Percentiles rank a stretch among this genome's conserved stretches.
Conservation (phyloP, 345 rosid species). For the Salix viminalis region DNA sequence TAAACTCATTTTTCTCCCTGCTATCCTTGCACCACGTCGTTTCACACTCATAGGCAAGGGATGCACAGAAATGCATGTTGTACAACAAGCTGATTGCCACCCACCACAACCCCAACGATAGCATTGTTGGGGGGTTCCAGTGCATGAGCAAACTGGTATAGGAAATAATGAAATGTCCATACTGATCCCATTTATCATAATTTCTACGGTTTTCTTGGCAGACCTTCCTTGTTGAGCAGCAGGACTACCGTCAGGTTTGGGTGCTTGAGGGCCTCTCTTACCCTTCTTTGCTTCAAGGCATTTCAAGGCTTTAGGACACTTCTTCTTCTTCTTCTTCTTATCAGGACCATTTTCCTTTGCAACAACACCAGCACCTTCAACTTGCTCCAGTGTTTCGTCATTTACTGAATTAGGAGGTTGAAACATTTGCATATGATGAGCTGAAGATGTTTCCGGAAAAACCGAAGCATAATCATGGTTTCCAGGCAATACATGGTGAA, state of each 20-base stretch:
- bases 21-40: slow-evolving; percentile 89
- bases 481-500: slow-evolving; percentile 51
- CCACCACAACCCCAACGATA: slow-evolving; percentile 99
- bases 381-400: slow-evolving; percentile 42
- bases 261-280: slow-evolving; percentile 43
- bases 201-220: slow-evolving; percentile 67
- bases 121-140: slow-evolving; percentile 87
- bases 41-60: slow-evolving; percentile 96
- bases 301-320: slow-evolving; percentile 41
- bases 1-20: slow-evolving; percentile 96
- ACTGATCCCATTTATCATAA: slow-evolving; percentile 72
- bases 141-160: slow-evolving; percentile 87
- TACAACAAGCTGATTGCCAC: slow-evolving; percentile 97
- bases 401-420: slow-evolving; percentile 49
- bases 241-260: slow-evolving; percentile 46
- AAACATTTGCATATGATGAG: slow-evolving; percentile 56
- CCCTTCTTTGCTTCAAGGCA: slow-evolving; percentile 60
- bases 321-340: slow-evolving; percentile 66
- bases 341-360: slow-evolving; percentile 40
- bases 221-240: slow-evolving; percentile 59
- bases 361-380: slow-evolving; percentile 39
- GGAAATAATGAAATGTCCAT: slow-evolving; percentile 87
- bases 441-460: slow-evolving; percentile 58
- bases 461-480: slow-evolving; percentile 38
- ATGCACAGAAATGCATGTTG: slow-evolving; percentile 80